phyloP scores from a whole-genome alignment of 208 protist species.

The Acanthamoeba culbertsoni region DNA sequence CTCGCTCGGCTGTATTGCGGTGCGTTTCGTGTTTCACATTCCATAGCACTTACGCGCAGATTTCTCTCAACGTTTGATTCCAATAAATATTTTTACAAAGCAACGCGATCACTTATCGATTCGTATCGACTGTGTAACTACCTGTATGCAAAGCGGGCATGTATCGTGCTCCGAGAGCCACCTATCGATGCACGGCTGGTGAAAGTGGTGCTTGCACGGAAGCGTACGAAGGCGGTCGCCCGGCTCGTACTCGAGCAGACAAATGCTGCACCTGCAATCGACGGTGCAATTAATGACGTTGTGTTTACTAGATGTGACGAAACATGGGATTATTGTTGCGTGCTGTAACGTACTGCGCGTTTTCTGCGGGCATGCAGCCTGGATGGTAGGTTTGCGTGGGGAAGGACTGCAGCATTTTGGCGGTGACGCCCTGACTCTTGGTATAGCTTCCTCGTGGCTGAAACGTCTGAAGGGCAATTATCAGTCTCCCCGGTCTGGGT shows the following conservation, averaged over 20 bases:
- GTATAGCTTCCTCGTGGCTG: background rate
- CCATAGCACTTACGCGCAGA: too few species aligned
- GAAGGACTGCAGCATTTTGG: background rate
- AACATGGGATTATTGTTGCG: background rate
- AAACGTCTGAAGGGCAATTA: too few species aligned
- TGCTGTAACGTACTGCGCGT: background rate
- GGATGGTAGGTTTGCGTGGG: background rate
- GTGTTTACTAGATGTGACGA: background rate
- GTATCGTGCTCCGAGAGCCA: conserved; percentile 22
- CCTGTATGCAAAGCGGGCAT: conserved; percentile 20
- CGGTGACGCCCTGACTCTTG: background rate
- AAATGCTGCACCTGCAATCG: conserved; percentile 68
- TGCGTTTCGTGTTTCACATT: too few species aligned
- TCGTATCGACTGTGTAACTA: background rate
- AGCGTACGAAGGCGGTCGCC: conserved; percentile 71
- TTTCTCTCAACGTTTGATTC: too few species aligned
- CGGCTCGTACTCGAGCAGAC: conserved; percentile 70
- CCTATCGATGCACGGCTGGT: conserved; percentile 74
- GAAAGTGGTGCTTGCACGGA: conserved; percentile 77
- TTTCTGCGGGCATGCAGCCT: conserved; percentile 6
- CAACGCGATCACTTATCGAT: background rate
- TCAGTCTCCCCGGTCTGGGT: too few species aligned
- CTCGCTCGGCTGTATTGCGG: too few species aligned
- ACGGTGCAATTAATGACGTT: background rate
- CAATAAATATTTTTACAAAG: too few species aligned